A percentile compares a stretch with the other conserved stretches of the same genome.
Evolutionary conservation across 768 basidiomycete genomes (phyloP).

Genomic region (Leccinum olivaceopallidum): DNA sequence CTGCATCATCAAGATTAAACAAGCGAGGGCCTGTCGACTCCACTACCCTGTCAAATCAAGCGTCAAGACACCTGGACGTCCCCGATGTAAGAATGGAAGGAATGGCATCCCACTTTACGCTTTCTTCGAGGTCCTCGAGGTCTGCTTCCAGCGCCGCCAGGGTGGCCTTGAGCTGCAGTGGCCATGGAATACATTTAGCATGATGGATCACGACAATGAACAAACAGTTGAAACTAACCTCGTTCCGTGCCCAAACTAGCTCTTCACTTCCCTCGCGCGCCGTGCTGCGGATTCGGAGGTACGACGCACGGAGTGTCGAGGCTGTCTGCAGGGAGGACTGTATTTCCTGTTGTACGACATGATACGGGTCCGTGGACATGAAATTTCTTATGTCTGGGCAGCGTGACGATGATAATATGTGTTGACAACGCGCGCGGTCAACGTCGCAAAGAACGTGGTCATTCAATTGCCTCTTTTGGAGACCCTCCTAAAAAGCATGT

Average conservation of each 20-base stretch:
- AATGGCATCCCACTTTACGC: slow-evolving; percentile 67
- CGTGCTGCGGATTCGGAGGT: slow-evolving; percentile 74
- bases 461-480: neutral
- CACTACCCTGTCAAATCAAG: slow-evolving; percentile 60
- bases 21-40: slow-evolving; percentile 81
- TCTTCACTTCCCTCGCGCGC: slow-evolving; percentile 78
- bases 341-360: slow-evolving; percentile 83
- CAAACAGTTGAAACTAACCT: slow-evolving; percentile 44
- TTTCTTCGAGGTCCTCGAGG: slow-evolving; percentile 91
- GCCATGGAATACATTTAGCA: neutral
- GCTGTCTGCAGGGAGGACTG: slow-evolving; percentile 73
- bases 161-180: slow-evolving; percentile 66
- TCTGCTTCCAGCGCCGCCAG: slow-evolving; percentile 82
- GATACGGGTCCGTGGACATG: slow-evolving; percentile 84
- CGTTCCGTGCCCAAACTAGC: slow-evolving; percentile 74
- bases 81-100: neutral
- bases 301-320: slow-evolving; percentile 70
- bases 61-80: neutral
- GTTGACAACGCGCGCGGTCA: neutral
- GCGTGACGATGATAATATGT: neutral
- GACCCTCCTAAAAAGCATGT: too few relatives aligned
- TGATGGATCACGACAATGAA: neutral
- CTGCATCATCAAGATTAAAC: slow-evolving; percentile 79
- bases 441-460: neutral
- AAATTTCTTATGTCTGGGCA: neutral